Evolutionary conservation across 192 early-diverging fungal species (phyloP).

Genomic region (Borealophlyctis nickersoniae): DNA sequence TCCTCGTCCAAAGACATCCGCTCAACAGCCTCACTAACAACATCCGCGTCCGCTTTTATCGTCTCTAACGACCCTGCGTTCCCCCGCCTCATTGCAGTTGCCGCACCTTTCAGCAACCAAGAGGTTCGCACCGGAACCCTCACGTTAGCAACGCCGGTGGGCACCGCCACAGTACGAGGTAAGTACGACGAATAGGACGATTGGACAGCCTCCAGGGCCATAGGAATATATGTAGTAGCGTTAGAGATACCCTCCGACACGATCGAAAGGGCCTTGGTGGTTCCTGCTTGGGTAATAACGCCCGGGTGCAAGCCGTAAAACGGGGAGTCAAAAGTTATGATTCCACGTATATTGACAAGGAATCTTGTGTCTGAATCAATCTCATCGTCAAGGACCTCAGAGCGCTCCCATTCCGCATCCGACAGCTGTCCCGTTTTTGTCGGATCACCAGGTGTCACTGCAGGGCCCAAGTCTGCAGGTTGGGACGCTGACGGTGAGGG

Average conservation of each 20-base stretch:
- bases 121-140: conserved; percentile 24
- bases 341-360: conserved; percentile 46
- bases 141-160: conserved; percentile 16
- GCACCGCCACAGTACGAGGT: conserved; percentile 18
- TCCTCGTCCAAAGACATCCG: not conserved
- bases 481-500: not conserved
- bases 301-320: conserved; percentile 47
- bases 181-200: not conserved
- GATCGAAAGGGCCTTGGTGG: conserved; percentile 27
- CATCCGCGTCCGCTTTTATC: not conserved
- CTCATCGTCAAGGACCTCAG: not conserved
- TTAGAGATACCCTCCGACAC: conserved; percentile 23
- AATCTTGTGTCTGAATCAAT: conserved; percentile 22
- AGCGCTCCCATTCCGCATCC: not conserved
- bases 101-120: conserved; percentile 22
- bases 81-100: too few species aligned
- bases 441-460: not conserved
- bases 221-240: conserved; percentile 15
- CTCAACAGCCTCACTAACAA: not conserved
- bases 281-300: conserved; percentile 34
- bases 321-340: conserved; percentile 54
- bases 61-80: not conserved
- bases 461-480: not conserved
- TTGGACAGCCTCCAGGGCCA: conserved; percentile 2
- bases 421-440: not conserved